Base-by-base conservation (phyloP, 345 rosid genomes). In the Kandelia obovata region DNA sequence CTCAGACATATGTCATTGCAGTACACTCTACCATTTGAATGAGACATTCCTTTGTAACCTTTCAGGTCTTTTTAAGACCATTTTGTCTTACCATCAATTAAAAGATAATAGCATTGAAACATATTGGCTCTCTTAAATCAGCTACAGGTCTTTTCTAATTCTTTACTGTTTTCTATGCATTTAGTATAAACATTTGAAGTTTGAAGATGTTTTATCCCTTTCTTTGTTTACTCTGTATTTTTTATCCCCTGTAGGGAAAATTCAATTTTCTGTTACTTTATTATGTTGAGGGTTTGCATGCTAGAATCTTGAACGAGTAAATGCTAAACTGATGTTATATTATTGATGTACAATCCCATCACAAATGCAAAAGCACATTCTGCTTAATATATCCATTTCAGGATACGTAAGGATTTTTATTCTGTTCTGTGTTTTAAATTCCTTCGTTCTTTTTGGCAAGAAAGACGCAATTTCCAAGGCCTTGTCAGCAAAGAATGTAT, bases 381-480 rank as follows among this genome's bases (percentile, higher is more conserved):
- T 13, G 17, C 49, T 13, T 43, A 43, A 43, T 11, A 43, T 2
- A 43, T 43, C 5, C 49, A 43, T 43, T 43, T 43, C 13, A 43
- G 49, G 17, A 43, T 43, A 3, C 19, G 0, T 43, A 13, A 43
- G 19, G 19, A 43, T 43, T 43, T 43, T 43, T 43, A 13, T 13
- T 11, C 53, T 49, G 16, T 53, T 55, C 64, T 31, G 65, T 30
- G 16, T 43, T 64, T 65, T 51, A 21, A 49, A 16, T 27, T 64
- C 19, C 28, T 32, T 52, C 69, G 61, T 53, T 65, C 21, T 43
- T 64, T 79, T 66, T 63, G 64, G 30, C 78, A 83, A 88, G 94
- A 86, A 80, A 92, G 96, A 84, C 71, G 98, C 99, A 20, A 84
- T 92, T 78, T 55, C 78, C 26, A 92, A 87, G 80, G 99, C 94